A percentile compares a stretch with the other conserved stretches of the same genome.
Evolutionary conservation across 108 stramenopile genomes (phyloP).

Genomic region (Conticribra weissflogii): DNA sequence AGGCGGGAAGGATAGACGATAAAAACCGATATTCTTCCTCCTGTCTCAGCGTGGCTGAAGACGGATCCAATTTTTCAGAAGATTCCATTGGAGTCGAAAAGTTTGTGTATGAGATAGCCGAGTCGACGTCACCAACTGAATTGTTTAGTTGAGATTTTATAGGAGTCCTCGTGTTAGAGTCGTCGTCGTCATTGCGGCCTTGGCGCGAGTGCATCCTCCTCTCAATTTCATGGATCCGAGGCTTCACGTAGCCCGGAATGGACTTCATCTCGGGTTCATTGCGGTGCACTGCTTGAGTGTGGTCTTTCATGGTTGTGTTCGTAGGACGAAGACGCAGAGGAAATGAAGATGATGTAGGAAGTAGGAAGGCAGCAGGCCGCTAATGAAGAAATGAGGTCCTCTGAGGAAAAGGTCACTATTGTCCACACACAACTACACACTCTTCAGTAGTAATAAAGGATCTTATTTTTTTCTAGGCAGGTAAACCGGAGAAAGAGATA

Average conservation of each 20-base stretch:
- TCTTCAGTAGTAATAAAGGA: no score
- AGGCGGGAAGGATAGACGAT: background rate
- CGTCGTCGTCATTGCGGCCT: background rate
- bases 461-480: no score
- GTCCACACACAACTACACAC: no score
- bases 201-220: constrained; percentile 12
- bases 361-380: background rate
- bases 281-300: background rate
- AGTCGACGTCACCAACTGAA: background rate
- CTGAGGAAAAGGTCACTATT: no score
- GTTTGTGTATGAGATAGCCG: background rate
- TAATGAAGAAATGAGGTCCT: background rate
- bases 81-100: background rate
- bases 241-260: constrained; percentile 7
- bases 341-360: background rate
- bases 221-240: constrained; percentile 17
- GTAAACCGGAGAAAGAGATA: no score
- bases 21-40: no score
- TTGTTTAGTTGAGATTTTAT: background rate
- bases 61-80: background rate
- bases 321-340: background rate
- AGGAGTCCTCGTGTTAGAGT: background rate
- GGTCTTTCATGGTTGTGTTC: background rate
- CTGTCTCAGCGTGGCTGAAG: constrained; percentile 9
- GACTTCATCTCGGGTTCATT: background rate